Evolutionary conservation across 2,329 filamentous ascomycete species (phyloP), one percentile per base, ranked within the genome.

Genomic region (Cladophialophora exuberans): DNA sequence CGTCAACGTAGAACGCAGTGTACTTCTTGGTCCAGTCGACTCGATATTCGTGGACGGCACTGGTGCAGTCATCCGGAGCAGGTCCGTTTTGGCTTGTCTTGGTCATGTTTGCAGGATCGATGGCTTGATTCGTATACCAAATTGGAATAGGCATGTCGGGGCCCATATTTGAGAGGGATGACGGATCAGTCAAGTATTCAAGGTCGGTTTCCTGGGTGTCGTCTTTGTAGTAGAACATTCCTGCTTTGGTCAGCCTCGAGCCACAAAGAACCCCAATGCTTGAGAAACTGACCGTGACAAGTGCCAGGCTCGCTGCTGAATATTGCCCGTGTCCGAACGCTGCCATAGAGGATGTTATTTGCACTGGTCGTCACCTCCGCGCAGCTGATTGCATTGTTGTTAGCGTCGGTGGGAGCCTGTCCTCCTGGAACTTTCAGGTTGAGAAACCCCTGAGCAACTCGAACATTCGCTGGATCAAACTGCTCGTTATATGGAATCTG

Each of bases 1-100:
- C 61, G 35, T 64, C 61, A 36, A 63, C 35, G 38, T 61, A 64
- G 42, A 63, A 63, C n/a, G 57, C 54, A 17, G 61, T 63, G 52
- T 42, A 62, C 13, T 56, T 45, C 41, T 33, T 31, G 10, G 57
- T 62, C 61, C 62, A 63, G 45, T 64, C 59, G 33, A 62, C 50
- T 17, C 61, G 56, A 47, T 64, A 64, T 49, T 64, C 61, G 35
- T 64, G 62, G 7, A 61, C 42, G 7, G 35, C 13, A 9, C 44
- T 54, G 2, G 59, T 54, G 46, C 58, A 56, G 36, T 62, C 52
- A 17, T 26, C 52, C n/a, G 61, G 59, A 26, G 59, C 52, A 6
- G 55, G 44, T 6, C 57, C 62, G 22, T 44, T 61, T 13, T 43
- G 44, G 9, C 31, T 43, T 13, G 59, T 63, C 11, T 54, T 39